Evolutionary conservation across 352 stramenopile genomes (phyloP).

Genomic region (Saprolegnia diclina): DNA sequence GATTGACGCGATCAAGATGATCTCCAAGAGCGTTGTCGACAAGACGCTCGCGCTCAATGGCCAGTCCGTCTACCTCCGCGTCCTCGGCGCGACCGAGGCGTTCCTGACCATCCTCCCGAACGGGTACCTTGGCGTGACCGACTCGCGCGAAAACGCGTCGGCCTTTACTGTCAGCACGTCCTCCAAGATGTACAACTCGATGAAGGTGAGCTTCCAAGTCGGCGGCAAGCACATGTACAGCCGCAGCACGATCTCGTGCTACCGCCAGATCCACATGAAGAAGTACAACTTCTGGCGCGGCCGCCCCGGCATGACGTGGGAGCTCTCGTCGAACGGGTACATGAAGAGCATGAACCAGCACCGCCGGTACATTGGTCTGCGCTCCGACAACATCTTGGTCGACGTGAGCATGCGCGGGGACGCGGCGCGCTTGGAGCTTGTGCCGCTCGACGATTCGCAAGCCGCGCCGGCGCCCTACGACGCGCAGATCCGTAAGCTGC

Average conservation of each 20-base stretch:
- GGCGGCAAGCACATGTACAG: slow-evolving; percentile 77
- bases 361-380: slow-evolving; percentile 70
- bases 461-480: slow-evolving; percentile 20
- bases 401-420: slow-evolving; percentile 85
- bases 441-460: slow-evolving; percentile 43
- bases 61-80: slow-evolving; percentile 53
- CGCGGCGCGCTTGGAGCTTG: slow-evolving; percentile 68
- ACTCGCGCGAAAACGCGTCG: slow-evolving; percentile 38
- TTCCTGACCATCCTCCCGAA: slow-evolving; percentile 52
- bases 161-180: slow-evolving; percentile 68
- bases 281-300: slow-evolving; percentile 45
- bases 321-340: slow-evolving; percentile 73
- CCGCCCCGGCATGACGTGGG: slow-evolving; percentile 67
- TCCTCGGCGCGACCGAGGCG: slow-evolving; percentile 47
- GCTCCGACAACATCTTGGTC: slow-evolving; percentile 61
- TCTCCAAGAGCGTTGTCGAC: slow-evolving; percentile 58
- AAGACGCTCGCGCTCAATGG: slow-evolving; percentile 61
- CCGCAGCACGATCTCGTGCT: slow-evolving; percentile 77
- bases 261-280: slow-evolving; percentile 81
- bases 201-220: slow-evolving; percentile 79
- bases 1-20: slow-evolving; percentile 69
- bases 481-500: slow-evolving; percentile 19
- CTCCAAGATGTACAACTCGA: slow-evolving; percentile 79
- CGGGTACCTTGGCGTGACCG: slow-evolving; percentile 51
- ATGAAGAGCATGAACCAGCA: slow-evolving; percentile 88